Evolutionary conservation across 148 eudicot genomes (phyloP).

Genomic region (Heliosperma pusillum): DNA sequence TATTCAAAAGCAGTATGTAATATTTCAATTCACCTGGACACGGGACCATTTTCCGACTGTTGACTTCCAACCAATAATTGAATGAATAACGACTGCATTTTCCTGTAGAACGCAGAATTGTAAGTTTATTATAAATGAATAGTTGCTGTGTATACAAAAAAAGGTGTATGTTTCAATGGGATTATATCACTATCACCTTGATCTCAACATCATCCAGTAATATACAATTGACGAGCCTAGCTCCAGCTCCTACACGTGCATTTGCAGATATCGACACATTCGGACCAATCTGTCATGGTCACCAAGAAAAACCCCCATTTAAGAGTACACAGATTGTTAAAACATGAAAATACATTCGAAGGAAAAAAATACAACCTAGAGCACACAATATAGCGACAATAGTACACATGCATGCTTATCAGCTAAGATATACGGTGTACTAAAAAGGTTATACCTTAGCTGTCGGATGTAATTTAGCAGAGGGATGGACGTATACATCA

Average conservation of each 20-base stretch:
- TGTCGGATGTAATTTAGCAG: constrained; percentile 58
- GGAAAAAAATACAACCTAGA: too few species aligned
- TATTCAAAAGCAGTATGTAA: too few species aligned
- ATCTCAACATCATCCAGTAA: constrained; percentile 67
- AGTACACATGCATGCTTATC: too few species aligned
- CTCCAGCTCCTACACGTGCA: constrained; percentile 72
- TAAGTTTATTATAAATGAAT: background rate
- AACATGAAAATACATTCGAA: background rate
- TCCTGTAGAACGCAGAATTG: too few species aligned
- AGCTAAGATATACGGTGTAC: background rate
- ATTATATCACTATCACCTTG: constrained; percentile 34
- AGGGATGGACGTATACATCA: constrained; percentile 63
- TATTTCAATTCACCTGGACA: too few species aligned
- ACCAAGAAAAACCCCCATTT: constrained; percentile 2
- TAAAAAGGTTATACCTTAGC: constrained; percentile 40
- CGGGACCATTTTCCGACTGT: too few species aligned
- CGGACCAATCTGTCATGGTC: constrained; percentile 57
- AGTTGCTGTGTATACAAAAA: background rate
- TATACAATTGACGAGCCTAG: constrained; percentile 58
- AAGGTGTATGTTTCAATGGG: background rate
- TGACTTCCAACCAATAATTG: too few species aligned
- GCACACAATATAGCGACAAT: too few species aligned
- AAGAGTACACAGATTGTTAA: background rate
- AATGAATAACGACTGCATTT: too few species aligned
- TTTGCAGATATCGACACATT: constrained; percentile 72